A percentile compares a stretch with the other conserved stretches of the same genome.
Evolutionary conservation across 2,329 filamentous ascomycete species (phyloP).

Genomic region (Cephalotrichum gorgonifer): DNA sequence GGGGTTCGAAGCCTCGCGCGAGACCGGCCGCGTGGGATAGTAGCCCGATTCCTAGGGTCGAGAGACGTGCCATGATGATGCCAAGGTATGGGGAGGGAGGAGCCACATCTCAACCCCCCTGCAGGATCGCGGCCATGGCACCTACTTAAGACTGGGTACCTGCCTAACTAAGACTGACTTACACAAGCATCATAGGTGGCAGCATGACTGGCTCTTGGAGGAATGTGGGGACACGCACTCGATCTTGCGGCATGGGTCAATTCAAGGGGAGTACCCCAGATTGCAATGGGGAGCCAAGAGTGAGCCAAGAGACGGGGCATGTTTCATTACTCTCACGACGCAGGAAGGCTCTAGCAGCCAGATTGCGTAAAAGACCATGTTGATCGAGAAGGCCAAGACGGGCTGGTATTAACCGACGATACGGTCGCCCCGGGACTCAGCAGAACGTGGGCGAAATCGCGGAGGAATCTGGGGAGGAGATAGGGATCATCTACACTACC

Average conservation of each 20-base stretch:
- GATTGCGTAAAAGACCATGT: neutral
- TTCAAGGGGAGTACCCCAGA: neutral
- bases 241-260: neutral
- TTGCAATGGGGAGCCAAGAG: neutral
- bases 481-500: too few species aligned
- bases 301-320: constrained; percentile 1
- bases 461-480: too few species aligned
- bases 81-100: neutral
- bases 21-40: neutral
- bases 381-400: constrained; percentile 5
- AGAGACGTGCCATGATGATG: constrained; percentile 1
- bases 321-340: neutral
- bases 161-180: too few species aligned
- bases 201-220: neutral
- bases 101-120: neutral
- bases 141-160: too few species aligned
- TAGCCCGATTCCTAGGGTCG: neutral
- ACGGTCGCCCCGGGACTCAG: too few species aligned
- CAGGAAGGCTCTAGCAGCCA: neutral
- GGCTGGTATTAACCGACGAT: constrained; percentile 3
- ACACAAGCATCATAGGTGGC: neutral
- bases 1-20: neutral
- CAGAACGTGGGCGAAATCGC: too few species aligned
- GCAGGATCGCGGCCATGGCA: too few species aligned
- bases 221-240: neutral